Evolutionary conservation across 768 basidiomycete genomes (phyloP).

Genomic region (Trichaptum fuscoviolaceum): DNA sequence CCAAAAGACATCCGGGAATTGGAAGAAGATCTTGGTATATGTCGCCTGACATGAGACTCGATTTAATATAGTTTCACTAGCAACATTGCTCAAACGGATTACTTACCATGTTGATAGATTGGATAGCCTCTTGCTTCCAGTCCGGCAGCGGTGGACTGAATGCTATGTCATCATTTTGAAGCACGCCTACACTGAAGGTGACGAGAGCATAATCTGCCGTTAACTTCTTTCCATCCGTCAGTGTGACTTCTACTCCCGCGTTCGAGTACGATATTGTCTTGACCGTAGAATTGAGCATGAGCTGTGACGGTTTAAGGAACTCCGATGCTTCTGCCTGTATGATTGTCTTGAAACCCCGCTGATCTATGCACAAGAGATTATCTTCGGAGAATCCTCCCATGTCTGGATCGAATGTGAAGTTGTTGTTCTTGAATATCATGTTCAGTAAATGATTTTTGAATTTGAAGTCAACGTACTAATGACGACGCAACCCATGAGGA

Average conservation of each 20-base stretch:
- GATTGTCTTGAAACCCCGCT: slow-evolving; percentile 54
- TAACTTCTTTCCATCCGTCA: slow-evolving; percentile 38
- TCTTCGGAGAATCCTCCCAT: slow-evolving; percentile 54
- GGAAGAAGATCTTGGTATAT: slow-evolving; percentile 65
- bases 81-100: background rate
- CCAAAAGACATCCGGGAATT: slow-evolving; percentile 61
- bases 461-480: slow-evolving; percentile 37
- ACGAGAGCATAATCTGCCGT: slow-evolving; percentile 54
- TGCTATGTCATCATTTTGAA: slow-evolving; percentile 55
- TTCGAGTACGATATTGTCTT: slow-evolving; percentile 38
- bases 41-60: slow-evolving; percentile 30
- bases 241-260: slow-evolving; percentile 41
- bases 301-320: slow-evolving; percentile 45
- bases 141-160: slow-evolving; percentile 52
- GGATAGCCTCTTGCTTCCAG: slow-evolving; percentile 62
- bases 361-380: slow-evolving; percentile 53
- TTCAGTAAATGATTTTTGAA: background rate
- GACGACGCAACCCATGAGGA: slow-evolving; percentile 60
- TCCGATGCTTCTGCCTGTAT: slow-evolving; percentile 51
- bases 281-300: slow-evolving; percentile 48
- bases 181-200: slow-evolving; percentile 67
- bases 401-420: slow-evolving; percentile 49
- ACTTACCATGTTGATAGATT: slow-evolving; percentile 53
- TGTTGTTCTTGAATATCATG: slow-evolving; percentile 44
- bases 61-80: slow-evolving; percentile 3